phyloP scores from a whole-genome alignment of 2,329 filamentous ascomycete genomes.

The Rhinocladiella similis region DNA sequence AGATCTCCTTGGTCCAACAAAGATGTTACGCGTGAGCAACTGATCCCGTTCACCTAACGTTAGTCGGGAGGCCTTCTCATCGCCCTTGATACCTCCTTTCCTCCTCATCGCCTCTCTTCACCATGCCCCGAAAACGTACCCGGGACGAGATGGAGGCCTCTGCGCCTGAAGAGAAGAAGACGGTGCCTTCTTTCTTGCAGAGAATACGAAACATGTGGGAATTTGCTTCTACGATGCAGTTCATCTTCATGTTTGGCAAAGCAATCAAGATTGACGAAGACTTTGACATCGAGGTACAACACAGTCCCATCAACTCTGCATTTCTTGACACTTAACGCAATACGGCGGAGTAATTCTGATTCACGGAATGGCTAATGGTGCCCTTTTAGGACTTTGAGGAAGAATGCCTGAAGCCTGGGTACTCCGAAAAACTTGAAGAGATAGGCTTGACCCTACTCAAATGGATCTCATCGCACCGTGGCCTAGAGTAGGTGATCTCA shows the following conservation, averaged over 20 bases:
- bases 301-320: neutral
- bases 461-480: slow-evolving; percentile 89
- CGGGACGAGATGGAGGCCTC: slow-evolving; percentile 57
- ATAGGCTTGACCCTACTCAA: slow-evolving; percentile 87
- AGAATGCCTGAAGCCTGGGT: slow-evolving; percentile 76
- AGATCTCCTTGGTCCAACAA: neutral
- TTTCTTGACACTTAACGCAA: neutral
- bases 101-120: slow-evolving; percentile 5
- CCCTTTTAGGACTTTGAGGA: slow-evolving; percentile 73
- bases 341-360: slow-evolving; percentile 21
- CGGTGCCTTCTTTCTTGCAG: slow-evolving; percentile 53
- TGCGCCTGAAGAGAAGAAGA: slow-evolving; percentile 42
- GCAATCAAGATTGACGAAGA: slow-evolving; percentile 86
- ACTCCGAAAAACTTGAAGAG: slow-evolving; percentile 72
- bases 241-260: slow-evolving; percentile 86
- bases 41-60: neutral
- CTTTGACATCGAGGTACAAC: slow-evolving; percentile 81
- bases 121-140: slow-evolving; percentile 54
- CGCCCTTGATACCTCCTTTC: neutral
- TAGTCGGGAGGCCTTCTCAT: neutral
- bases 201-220: slow-evolving; percentile 90
- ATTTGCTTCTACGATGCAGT: slow-evolving; percentile 91
- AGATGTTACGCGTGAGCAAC: neutral
- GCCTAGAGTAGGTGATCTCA: slow-evolving; percentile 70
- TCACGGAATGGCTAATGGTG: slow-evolving; percentile 23